Percentiles rank a stretch among this genome's conserved stretches.
phyloP scores from a whole-genome alignment of 1,284 basidiomycete genomes.

The Cutaneotrichosporon sp. region DNA sequence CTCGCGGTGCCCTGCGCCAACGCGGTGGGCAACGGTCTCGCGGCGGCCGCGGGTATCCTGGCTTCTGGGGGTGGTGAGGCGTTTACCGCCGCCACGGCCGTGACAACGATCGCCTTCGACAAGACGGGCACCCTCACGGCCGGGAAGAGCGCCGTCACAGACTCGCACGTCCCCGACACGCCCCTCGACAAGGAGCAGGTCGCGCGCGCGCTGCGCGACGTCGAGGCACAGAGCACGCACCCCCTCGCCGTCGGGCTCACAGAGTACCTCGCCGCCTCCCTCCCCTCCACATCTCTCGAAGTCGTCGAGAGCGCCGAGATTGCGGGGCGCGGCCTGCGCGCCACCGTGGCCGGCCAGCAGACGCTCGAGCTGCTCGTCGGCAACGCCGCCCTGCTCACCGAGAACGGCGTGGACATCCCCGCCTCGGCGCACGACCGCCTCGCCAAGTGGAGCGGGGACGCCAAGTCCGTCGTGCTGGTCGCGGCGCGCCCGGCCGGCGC shows the following conservation, averaged over 20 bases:
- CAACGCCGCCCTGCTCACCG: slow-evolving; percentile 21
- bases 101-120: slow-evolving; percentile 84
- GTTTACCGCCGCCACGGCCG: slow-evolving; percentile 81
- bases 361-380: slow-evolving; percentile 61
- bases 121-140: slow-evolving; percentile 98
- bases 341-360: slow-evolving; percentile 59
- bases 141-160: slow-evolving; percentile 59
- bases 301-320: slow-evolving; percentile 74
- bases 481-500: slow-evolving; percentile 58
- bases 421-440: slow-evolving; percentile 57
- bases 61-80: slow-evolving; percentile 95
- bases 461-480: slow-evolving; percentile 81
- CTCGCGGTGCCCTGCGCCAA: slow-evolving; percentile 97
- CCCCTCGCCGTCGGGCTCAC: slow-evolving; percentile 92
- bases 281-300: slow-evolving; percentile 58
- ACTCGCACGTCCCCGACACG: slow-evolving; percentile 34
- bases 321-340: slow-evolving; percentile 85
- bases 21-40: slow-evolving; percentile 98
- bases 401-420: slow-evolving; percentile 35
- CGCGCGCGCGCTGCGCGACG: slow-evolving; percentile 62
- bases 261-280: slow-evolving; percentile 64
- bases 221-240: slow-evolving; percentile 88
- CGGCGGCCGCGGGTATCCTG: slow-evolving; percentile 93
- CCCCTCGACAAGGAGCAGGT: slow-evolving; percentile 30
- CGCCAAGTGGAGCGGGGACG: slow-evolving; percentile 64